Base-by-base conservation (phyloP, 352 stramenopile genomes). In the Pythium phragmitis region DNA sequence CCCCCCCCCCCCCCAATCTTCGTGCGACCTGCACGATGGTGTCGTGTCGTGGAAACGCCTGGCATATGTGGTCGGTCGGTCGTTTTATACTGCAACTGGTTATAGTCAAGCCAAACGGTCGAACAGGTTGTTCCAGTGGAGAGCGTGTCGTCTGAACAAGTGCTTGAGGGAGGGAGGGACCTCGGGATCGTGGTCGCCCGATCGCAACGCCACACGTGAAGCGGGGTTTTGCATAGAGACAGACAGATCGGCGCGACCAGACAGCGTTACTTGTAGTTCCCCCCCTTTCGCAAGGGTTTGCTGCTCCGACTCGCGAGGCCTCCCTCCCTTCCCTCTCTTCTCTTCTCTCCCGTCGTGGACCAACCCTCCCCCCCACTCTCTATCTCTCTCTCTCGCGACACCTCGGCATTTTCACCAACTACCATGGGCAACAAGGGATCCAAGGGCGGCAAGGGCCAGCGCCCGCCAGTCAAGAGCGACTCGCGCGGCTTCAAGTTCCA, bases 361-460 rank as follows among this genome's bases (percentile, higher is more conserved):
- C 45, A 36, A n/a, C 23, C 12, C 57, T 48, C 49, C 30, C 45
- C 37, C 52, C 39, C 60, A 57, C 57, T 57, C 60, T 57, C 48
- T 57, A 42, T 59, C 49, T 65, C n/a, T 51, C 53, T 64, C n/a
- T 34, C 55, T 49, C 47, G 28, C 30, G 34, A 63, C 26, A 34
- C 63, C 39, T 34, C 43, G 43, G 36, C 34, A 76, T 39, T 39
- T 13, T 11, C 34, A 14, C 34, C 34, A 39, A 14, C 34, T 3
- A 39, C 11, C 41, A 93, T 93, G 85, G 85, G 85, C 60, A 93
- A 93, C 79, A 93, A 91, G 65, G 81, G 79, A 71, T 93, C 85
- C 62, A 93, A 93, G 65, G 52, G 52, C 52, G 82, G 84, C 57
- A 68, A 76, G 63, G 79, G 77, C 60, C 80, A 75, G 59, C 82